Conservation (phyloP, 2,329 filamentous ascomycete genomes). For the Aspergillus novofumigatus region DNA sequence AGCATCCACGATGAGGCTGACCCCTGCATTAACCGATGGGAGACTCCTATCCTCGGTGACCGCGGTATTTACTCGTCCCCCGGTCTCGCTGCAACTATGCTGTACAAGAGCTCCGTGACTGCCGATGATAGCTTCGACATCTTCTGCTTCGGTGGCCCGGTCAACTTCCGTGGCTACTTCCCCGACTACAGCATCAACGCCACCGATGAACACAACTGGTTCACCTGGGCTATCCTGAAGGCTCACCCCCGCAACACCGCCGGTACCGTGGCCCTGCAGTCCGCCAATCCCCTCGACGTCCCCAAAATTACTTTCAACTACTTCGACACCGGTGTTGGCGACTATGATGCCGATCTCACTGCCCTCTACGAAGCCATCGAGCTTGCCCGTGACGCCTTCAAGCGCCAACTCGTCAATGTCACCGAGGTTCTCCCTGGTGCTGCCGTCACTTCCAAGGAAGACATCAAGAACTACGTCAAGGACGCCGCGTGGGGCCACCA, state of each 20-base stretch:
- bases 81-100: conserved; percentile 52
- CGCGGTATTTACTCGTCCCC: conserved; percentile 46
- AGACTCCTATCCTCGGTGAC: conserved; percentile 33
- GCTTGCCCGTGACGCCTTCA: conserved; percentile 47
- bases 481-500: conserved; percentile 56
- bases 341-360: conserved; percentile 41
- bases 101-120: conserved; percentile 33
- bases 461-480: conserved; percentile 47
- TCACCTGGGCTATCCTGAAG: conserved; percentile 52
- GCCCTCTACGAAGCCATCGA: conserved; percentile 55
- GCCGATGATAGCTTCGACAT: conserved; percentile 48
- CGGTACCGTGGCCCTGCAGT: conserved; percentile 59
- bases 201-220: conserved; percentile 39
- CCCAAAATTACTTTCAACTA: conserved; percentile 62
- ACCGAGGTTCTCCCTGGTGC: conserved; percentile 42
- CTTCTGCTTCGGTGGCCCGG: conserved; percentile 53
- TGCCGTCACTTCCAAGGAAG: conserved; percentile 38
- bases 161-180: conserved; percentile 53
- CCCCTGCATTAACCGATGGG: conserved; percentile 44
- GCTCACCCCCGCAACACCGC: conserved; percentile 59
- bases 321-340: conserved; percentile 39
- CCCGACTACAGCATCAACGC: conserved; percentile 43
- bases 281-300: conserved; percentile 59
- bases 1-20: conserved; percentile 21
- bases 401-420: conserved; percentile 38